phyloP scores from a whole-genome alignment of 2,329 filamentous ascomycete genomes.

The Fusarium clavum region DNA sequence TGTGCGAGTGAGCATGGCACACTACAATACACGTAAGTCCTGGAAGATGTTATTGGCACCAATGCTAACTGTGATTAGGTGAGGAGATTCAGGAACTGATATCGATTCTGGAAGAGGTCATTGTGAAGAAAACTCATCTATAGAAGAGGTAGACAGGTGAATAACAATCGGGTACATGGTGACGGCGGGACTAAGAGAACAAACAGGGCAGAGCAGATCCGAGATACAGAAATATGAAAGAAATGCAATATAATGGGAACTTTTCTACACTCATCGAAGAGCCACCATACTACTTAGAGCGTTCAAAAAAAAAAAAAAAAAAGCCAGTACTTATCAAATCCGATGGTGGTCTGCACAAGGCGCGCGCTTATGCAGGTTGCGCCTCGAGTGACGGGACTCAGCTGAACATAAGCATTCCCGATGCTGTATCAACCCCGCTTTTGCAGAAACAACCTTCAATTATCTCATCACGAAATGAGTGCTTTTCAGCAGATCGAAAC shows the following conservation, averaged over 20 bases:
- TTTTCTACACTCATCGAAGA: not conserved
- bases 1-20: constrained; percentile 76
- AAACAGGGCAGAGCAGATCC: not conserved
- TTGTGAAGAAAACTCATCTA: not conserved
- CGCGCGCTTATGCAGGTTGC: not conserved
- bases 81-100: constrained; percentile 17
- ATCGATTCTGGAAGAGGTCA: not conserved
- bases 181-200: not conserved
- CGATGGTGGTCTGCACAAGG: not conserved
- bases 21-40: constrained; percentile 75
- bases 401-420: not conserved
- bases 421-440: not conserved
- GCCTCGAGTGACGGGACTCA: not conserved
- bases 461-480: not conserved
- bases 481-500: not conserved
- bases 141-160: no score
- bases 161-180: not conserved
- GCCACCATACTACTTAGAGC: not conserved
- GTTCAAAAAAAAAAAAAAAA: not conserved
- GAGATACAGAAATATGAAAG: fast-evolving
- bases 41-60: no score
- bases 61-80: not conserved
- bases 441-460: not conserved
- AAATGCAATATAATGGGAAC: not conserved
- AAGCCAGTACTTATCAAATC: not conserved